Evolutionary conservation across 805 yeast genomes (phyloP).

Genomic region (Lipomyces sp.): DNA sequence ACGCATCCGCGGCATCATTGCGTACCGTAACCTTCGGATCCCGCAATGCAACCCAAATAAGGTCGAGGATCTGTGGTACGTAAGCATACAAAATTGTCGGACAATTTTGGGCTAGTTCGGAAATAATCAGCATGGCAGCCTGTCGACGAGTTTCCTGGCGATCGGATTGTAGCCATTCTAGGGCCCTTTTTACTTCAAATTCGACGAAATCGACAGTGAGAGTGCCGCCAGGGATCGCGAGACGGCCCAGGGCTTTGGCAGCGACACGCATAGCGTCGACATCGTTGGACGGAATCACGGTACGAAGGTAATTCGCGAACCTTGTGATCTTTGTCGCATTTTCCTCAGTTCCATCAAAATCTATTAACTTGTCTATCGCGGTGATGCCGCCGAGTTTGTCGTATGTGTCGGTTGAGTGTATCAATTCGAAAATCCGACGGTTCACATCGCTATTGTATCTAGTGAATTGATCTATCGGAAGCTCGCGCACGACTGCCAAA

Average conservation of each 20-base stretch:
- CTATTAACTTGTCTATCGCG: conserved; percentile 86
- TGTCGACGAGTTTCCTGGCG: conserved; percentile 74
- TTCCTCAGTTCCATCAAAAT: conserved; percentile 80
- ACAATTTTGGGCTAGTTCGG: conserved; percentile 82
- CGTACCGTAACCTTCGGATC: conserved; percentile 78
- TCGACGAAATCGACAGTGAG: conserved; percentile 92
- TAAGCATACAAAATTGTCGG: conserved; percentile 82
- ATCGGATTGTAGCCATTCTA: conserved; percentile 91
- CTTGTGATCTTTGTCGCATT: conserved; percentile 87
- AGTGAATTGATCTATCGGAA: conserved; percentile 78
- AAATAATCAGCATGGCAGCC: conserved; percentile 83
- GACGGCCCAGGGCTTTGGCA: conserved; percentile 81
- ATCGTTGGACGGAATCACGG: conserved; percentile 80
- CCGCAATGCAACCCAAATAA: conserved; percentile 84
- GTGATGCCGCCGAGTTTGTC: conserved; percentile 88
- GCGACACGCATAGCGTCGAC: conserved; percentile 84
- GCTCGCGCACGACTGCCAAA: conserved; percentile 74
- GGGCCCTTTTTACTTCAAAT: conserved; percentile 82
- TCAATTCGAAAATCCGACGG: conserved; percentile 81
- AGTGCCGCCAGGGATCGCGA: conserved; percentile 88
- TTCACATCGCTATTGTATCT: conserved; percentile 84
- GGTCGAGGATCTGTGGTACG: conserved; percentile 75
- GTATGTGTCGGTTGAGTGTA: conserved; percentile 70
- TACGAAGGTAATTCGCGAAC: conserved; percentile 84
- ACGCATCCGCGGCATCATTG: conserved; percentile 79